Base-by-base conservation (phyloP, 1,284 basidiomycete genomes). In the Austroboletus novae-zelandiae region DNA sequence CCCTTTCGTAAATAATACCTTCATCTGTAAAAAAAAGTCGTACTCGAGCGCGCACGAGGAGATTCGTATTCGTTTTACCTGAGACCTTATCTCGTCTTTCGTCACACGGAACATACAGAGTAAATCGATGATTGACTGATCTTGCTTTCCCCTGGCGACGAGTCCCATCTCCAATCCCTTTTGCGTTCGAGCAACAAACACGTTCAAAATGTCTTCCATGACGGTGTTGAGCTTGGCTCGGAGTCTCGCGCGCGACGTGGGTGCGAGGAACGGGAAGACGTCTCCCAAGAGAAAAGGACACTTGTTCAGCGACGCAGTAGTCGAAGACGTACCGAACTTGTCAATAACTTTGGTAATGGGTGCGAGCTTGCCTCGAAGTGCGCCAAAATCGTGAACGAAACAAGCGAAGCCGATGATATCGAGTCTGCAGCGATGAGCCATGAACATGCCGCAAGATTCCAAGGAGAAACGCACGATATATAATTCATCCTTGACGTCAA, bases 51-150 rank as follows among this genome's bases (percentile, higher is more conserved):
- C 35, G 8, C 17, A 35, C 15, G 8, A n/a, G 20, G 34, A 8
- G 17, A 32, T 5, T 6, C 15, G 5, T 36, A 17, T 39, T 10
- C 7, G 10, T 18, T 45, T 42, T 47, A 67, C 71, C 71, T 84
- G 80, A 2, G 86, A 81, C 45, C 83, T 58, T 17, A 91, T 78
- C 62, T 93, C 89, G 14, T 81, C 81, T 45, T 81, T 74, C 3
- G 80, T 76, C 74, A 91, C 74, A 39, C 70, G 71, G 43, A 79
- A 48, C 61, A 5, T 35, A 63, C 61, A 51, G 15, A 62, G 46
- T 18, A 57, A 30, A 14, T 63, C 61, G 47, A 83, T 79, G 48
- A 83, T 71, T 9, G 77, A 80, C 54, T 74, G 20, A 23, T 23
- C 78, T 14, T 78, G 75, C 27, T 72, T 58, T 14, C 65, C 59